Evolutionary conservation across 495 filamentous ascomycete species (phyloP).

Genomic region (Schizothecium vesticola): DNA sequence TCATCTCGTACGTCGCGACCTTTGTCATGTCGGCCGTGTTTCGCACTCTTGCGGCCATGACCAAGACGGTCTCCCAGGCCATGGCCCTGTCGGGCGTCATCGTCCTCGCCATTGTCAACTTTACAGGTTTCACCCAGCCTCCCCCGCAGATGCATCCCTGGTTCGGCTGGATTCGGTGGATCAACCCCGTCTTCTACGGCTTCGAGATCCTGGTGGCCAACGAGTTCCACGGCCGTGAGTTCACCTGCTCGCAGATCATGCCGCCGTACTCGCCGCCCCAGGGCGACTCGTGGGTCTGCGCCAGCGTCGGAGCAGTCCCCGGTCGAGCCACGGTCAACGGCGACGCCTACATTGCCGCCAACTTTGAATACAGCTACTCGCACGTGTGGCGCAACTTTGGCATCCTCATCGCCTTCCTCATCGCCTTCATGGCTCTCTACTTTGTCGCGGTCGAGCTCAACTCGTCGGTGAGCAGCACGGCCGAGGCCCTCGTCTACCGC

Average conservation of each 20-base stretch:
- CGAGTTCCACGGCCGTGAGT: conserved; percentile 57
- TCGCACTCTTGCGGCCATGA: conserved; percentile 61
- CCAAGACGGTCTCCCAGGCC: conserved; percentile 65
- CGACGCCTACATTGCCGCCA: conserved; percentile 55
- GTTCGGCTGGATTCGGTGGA: conserved; percentile 76
- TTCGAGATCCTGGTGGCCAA: conserved; percentile 70
- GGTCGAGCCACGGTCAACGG: conserved; percentile 53
- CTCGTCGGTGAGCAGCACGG: conserved; percentile 35
- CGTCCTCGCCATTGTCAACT: conserved; percentile 67
- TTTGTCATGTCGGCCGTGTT: conserved; percentile 58
- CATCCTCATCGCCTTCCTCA: conserved; percentile 61
- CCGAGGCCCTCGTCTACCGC: conserved; percentile 30
- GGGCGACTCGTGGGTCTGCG: conserved; percentile 52
- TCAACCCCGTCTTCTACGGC: conserved; percentile 75
- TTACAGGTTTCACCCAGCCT: conserved; percentile 77
- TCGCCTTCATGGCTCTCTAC: conserved; percentile 65
- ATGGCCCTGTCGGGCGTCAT: conserved; percentile 66
- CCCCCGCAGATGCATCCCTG: conserved; percentile 69
- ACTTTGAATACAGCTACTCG: conserved; percentile 51
- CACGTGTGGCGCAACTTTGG: conserved; percentile 80
- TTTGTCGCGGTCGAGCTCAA: conserved; percentile 50
- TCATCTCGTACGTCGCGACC: conserved; percentile 49
- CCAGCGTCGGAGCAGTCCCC: conserved; percentile 41
- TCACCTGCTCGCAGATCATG: conserved; percentile 36
- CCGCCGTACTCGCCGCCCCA: conserved; percentile 33